phyloP scores from a whole-genome alignment of 192 early-diverging fungal genomes.

The Lobosporangium transversale region DNA sequence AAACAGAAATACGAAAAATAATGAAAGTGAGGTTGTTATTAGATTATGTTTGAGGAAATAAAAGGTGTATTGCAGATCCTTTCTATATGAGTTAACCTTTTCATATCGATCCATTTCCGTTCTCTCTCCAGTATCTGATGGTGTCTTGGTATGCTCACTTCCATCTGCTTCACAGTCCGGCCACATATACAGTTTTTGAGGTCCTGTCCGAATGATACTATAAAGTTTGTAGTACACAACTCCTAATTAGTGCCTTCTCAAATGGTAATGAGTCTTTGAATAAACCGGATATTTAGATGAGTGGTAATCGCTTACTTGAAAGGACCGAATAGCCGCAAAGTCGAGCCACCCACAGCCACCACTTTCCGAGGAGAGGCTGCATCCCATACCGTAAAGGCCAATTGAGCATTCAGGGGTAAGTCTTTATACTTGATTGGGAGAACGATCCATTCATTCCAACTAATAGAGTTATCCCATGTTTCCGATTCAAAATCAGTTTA shows the following conservation, averaged over 20 bases:
- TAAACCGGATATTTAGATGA: too few species aligned
- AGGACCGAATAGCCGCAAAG: conserved; percentile 83
- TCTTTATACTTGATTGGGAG: conserved; percentile 91
- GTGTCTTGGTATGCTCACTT: conserved; percentile 60
- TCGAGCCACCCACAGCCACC: conserved; percentile 78
- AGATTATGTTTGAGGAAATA: conserved; percentile 1
- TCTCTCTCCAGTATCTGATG: conserved; percentile 60
- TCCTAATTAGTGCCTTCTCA: not conserved
- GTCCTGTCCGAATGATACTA: conserved; percentile 88
- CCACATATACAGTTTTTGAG: conserved; percentile 81
- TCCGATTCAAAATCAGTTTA: not conserved
- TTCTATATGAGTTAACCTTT: conserved; percentile 66
- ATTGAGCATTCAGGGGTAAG: conserved; percentile 75
- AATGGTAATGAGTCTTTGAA: too few species aligned
- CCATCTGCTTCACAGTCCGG: conserved; percentile 74
- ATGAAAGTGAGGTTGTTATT: not conserved
- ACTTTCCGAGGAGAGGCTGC: conserved; percentile 78
- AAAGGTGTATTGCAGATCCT: too few species aligned
- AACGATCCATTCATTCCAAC: conserved; percentile 95
- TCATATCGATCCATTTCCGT: conserved; percentile 89
- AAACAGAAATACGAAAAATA: too few species aligned
- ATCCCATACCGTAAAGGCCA: conserved; percentile 85
- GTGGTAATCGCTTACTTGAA: conserved; percentile 65
- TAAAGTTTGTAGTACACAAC: not conserved
- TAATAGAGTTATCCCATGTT: conserved; percentile 39